Base-by-base conservation (phyloP, 495 filamentous ascomycete species). In the Astrothelium subdiscretum region DNA sequence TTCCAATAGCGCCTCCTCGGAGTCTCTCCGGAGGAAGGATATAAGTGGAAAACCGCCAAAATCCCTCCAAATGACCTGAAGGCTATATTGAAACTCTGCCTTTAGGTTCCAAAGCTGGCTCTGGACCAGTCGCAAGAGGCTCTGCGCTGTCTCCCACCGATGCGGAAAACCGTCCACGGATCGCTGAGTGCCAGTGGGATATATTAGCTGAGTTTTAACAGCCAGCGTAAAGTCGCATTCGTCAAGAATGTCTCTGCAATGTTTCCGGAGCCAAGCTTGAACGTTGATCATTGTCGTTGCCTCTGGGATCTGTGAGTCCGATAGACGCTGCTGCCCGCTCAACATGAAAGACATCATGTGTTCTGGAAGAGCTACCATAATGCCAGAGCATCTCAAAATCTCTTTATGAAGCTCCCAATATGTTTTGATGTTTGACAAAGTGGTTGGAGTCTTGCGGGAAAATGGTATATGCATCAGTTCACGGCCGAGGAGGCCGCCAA, bases 311-410 rank as follows among this genome's bases (percentile, higher is more conserved):
- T 81, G 77, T 1, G 75, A 66, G 0, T 80, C 80, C 3, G 73
- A 75, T 0, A 80, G 81, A 52, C 82, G 82, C 59, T 91, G 85
- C 1, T 86, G 68, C 0, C 81, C 85, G 76, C 85, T 84, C 12
- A 91, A 72, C 65, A 84, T 78, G 65, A 89, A 84, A 0, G 87
- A 90, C 0, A 90, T 76, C 0, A 89, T 70, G 62, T 91, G 86
- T 67, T 91, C 88, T 0, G 87, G 87, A 27, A 87, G 80, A 1
- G 81, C 70, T 0, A 90, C 64, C 8, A 89, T 72, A 35, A 88
- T 72, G 0, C 81, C 84, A 2, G 81, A 76, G 3, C 3, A 77
- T 76, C 57, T 59, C 32, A 68, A 67, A 22, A 67, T 60, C 2
- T 66, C 29, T 1, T 22, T n/a, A 32, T 73, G 67, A 11, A 80